Evolutionary conservation across 2,329 filamentous ascomycete species (phyloP), one percentile per base, ranked within the genome.

Genomic region (Aureobasidium zeae): DNA sequence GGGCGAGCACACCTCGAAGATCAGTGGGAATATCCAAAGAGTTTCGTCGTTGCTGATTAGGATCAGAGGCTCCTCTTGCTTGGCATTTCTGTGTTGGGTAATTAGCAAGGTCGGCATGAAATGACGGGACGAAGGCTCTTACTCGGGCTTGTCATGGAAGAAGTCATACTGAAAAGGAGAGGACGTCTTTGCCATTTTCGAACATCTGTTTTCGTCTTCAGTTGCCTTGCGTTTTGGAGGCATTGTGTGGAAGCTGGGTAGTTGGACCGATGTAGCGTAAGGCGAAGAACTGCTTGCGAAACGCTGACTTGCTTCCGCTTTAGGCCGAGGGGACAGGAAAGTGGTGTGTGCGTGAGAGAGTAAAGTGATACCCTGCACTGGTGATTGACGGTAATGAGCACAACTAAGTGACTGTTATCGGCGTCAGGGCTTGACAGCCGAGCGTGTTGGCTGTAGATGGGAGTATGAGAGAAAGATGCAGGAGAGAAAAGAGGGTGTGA

Each of bases 121-220:
- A n/a, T n/a, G n/a, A n/a, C n/a, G n/a, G n/a, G n/a, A n/a, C n/a
- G n/a, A n/a, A n/a, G n/a, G n/a, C n/a, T n/a, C 30, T 12, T 26
- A 43, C 39, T 34, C 30, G 8, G 39, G 30, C 12, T 33, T 34
- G 17, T 43, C 31, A 12, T 33, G 39, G 17, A 43, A 34, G 9
- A 43, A 43, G 9, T 43, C 31, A 12, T 43, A 20, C 11, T 11
- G 8, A 2, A 15, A 2, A 8, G 13, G 13, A n/a, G n/a, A n/a
- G 5, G 12, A 8, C 5, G 11, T 25, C 3, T 24, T 12, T 10
- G n/a, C 3, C 17, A 28, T 34, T 11, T 43, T 34, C 16, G 22
- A 16, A 1, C 28, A 8, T 11, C 29, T 12, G 22, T 43, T 33
- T 1, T 41, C 22, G 5, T 29, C 17, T 16, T 28, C 16, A 3